These are phyloP conservation scores for Talaromyces albobiverticillius DNA, from an alignment of 2,329 filamentous ascomycete genomes.

Conservation along the genomic window DNA sequence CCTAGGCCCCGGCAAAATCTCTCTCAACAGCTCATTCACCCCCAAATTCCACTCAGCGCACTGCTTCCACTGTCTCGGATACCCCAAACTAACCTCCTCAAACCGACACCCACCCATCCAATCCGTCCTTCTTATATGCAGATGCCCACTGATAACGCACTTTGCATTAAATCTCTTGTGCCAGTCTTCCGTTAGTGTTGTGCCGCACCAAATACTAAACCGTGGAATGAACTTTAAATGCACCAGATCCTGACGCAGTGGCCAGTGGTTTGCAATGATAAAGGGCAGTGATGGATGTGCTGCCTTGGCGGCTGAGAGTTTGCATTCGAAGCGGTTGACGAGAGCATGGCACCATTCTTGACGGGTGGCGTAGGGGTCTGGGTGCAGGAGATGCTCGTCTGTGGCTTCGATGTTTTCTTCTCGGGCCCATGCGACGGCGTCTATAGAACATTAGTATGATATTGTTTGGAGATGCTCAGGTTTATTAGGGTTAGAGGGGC, in stretches of 20 bases:
- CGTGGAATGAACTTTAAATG: slow-evolving; percentile 12
- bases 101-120: slow-evolving; percentile 14
- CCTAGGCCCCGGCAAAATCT: slow-evolving; percentile 12
- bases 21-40: slow-evolving; percentile 12
- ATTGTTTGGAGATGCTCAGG: no score
- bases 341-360: slow-evolving; percentile 12
- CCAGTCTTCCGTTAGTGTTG: slow-evolving; percentile 10
- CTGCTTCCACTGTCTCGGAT: slow-evolving; percentile 14
- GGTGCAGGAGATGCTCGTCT: slow-evolving; percentile 14
- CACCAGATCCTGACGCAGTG: slow-evolving; percentile 12
- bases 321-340: slow-evolving; percentile 9
- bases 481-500: no score
- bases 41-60: slow-evolving; percentile 11
- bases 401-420: slow-evolving; percentile 14
- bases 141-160: slow-evolving; percentile 12
- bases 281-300: slow-evolving; percentile 2
- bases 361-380: slow-evolving; percentile 10
- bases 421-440: slow-evolving; percentile 12
- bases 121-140: slow-evolving; percentile 14
- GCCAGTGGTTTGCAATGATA: slow-evolving; percentile 16
- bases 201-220: slow-evolving; percentile 14
- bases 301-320: neutral
- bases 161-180: slow-evolving; percentile 14
- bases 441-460: slow-evolving; percentile 8
- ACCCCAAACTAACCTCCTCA: slow-evolving; percentile 15